Conservation (phyloP, 1,284 basidiomycete genomes). For the Peniophora sp. region DNA sequence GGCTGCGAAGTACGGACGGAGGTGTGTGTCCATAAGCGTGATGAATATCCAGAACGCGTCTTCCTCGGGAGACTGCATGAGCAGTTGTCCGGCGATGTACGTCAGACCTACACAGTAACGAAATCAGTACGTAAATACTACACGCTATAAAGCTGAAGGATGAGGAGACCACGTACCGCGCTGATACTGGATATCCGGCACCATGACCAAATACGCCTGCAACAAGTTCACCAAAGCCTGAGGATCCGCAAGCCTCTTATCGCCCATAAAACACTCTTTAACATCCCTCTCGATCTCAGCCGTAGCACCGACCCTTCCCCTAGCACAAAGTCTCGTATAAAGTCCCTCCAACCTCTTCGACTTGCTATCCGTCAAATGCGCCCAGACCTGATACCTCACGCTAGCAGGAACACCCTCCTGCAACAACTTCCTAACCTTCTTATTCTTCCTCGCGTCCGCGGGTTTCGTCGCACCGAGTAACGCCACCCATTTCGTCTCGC, state of each 20-base stretch:
- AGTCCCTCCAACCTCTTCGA: slow-evolving; percentile 62
- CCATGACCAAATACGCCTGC: slow-evolving; percentile 73
- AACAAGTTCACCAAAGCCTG: slow-evolving; percentile 52
- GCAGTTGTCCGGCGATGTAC: slow-evolving; percentile 68
- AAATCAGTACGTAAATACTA: background rate
- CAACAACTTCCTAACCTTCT: slow-evolving; percentile 78
- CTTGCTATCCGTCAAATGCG: slow-evolving; percentile 70
- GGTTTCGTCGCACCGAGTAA: slow-evolving; percentile 58
- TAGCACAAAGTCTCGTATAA: slow-evolving; percentile 56
- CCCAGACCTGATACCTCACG: slow-evolving; percentile 82
- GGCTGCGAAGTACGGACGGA: slow-evolving; percentile 74
- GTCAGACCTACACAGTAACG: slow-evolving; percentile 57
- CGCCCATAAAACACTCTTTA: slow-evolving; percentile 38
- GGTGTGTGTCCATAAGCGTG: slow-evolving; percentile 72
- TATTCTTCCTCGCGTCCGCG: slow-evolving; percentile 65
- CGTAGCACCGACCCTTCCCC: slow-evolving; percentile 47
- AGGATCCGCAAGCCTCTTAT: slow-evolving; percentile 45
- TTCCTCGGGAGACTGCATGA: slow-evolving; percentile 81
- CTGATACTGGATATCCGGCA: slow-evolving; percentile 71
- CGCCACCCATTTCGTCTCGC: slow-evolving; percentile 70
- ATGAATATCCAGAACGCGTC: slow-evolving; percentile 93
- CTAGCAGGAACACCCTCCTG: slow-evolving; percentile 80
- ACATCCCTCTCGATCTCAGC: slow-evolving; percentile 60
- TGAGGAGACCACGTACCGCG: slow-evolving; percentile 38
- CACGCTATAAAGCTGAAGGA: slow-evolving; percentile 2